Evolutionary conservation across 1,284 basidiomycete genomes (phyloP).

Genomic region (Apiotrichum laibachii): DNA sequence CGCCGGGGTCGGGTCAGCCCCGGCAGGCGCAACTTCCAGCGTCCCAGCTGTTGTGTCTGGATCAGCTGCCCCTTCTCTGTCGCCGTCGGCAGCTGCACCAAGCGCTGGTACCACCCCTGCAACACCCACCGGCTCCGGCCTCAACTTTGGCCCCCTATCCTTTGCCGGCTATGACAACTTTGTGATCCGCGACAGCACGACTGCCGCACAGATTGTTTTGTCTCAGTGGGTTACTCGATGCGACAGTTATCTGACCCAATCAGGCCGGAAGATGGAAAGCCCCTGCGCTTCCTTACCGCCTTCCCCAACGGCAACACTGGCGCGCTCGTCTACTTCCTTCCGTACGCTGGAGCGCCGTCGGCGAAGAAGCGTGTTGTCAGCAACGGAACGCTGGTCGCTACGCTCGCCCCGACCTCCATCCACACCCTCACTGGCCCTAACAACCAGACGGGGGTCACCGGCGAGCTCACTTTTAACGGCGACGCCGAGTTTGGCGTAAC

Average conservation of each 20-base stretch:
- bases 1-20: background rate
- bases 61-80: no score
- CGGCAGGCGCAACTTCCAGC: background rate
- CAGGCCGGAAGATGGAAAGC: constrained; percentile 35
- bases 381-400: constrained; percentile 23
- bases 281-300: constrained; percentile 52
- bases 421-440: constrained; percentile 13
- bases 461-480: constrained; percentile 44
- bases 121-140: background rate
- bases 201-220: constrained; percentile 52
- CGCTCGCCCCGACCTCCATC: constrained; percentile 28
- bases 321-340: constrained; percentile 51
- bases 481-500: constrained; percentile 52
- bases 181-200: constrained; percentile 51
- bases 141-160: constrained; percentile 32
- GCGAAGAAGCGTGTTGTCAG: background rate
- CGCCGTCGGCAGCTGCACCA: constrained; percentile 21
- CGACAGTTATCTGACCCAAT: constrained; percentile 12
- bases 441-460: constrained; percentile 52
- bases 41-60: constrained; percentile 42
- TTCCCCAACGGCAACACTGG: constrained; percentile 54
- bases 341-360: constrained; percentile 14
- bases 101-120: constrained; percentile 5
- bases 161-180: constrained; percentile 54
- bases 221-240: constrained; percentile 25